A percentile compares a stretch with the other conserved stretches of the same genome.
phyloP scores from a whole-genome alignment of 2,329 filamentous ascomycete genomes.

The Capronia americana region DNA sequence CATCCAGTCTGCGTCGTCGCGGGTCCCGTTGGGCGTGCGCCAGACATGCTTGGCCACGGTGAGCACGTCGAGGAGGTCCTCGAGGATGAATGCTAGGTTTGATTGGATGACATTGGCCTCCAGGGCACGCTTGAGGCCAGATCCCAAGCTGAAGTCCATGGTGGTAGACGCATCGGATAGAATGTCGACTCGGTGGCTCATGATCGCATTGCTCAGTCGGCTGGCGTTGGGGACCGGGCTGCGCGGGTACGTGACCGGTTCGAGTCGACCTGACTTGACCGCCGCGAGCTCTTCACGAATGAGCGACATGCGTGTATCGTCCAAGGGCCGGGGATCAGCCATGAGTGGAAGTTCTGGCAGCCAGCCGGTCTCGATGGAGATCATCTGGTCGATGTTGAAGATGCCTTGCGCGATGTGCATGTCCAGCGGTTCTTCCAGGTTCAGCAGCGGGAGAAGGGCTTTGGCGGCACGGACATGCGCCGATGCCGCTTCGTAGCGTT shows the following conservation, averaged over 20 bases:
- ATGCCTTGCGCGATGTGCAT: constrained; percentile 17
- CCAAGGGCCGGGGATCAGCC: constrained; percentile 26
- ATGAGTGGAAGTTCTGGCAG: constrained; percentile 18
- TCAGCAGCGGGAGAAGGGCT: constrained; percentile 8
- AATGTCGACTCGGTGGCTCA: constrained; percentile 23
- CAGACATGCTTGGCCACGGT: constrained; percentile 28
- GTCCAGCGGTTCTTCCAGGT: constrained; percentile 13
- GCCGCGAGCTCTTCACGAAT: constrained; percentile 20
- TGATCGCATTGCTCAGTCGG: constrained; percentile 10
- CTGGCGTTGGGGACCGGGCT: constrained; percentile 13
- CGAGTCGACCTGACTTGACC: neutral
- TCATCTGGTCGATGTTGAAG: constrained; percentile 24
- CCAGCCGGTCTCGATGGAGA: constrained; percentile 27
- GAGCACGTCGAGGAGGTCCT: constrained; percentile 28
- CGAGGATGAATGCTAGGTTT: constrained; percentile 12
- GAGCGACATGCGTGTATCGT: constrained; percentile 1
- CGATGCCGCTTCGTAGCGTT: constrained; percentile 24
- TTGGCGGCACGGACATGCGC: constrained; percentile 22
- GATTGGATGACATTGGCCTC: constrained; percentile 11
- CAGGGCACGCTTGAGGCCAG: constrained; percentile 21
- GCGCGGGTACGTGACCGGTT: neutral
- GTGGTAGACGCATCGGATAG: constrained; percentile 19
- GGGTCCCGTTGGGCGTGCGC: constrained; percentile 23
- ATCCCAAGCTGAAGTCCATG: constrained; percentile 19
- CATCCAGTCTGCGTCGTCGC: constrained; percentile 29